Evolutionary conservation across 2,329 filamentous ascomycete genomes (phyloP).

Genomic region (Epichloe sp.): DNA sequence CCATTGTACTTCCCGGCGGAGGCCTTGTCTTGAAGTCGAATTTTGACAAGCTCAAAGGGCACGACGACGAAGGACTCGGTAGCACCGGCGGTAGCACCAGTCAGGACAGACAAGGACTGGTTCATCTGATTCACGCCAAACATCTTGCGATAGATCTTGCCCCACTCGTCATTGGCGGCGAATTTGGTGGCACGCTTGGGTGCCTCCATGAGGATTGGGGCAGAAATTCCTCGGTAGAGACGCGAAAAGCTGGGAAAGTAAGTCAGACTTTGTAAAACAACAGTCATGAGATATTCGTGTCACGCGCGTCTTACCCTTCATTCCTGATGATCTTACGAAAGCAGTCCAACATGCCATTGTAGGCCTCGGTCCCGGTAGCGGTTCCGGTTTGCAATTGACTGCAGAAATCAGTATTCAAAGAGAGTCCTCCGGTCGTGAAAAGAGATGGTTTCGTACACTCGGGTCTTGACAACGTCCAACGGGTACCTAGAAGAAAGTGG

Average conservation of each 20-base stretch:
- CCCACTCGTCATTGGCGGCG: conserved; percentile 97
- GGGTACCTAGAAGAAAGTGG: conserved; percentile 60
- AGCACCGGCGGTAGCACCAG: conserved; percentile 85
- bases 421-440: not conserved
- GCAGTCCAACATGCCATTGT: conserved; percentile 97
- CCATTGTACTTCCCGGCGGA: conserved; percentile 79
- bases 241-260: conserved; percentile 53
- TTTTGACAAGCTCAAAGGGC: conserved; percentile 97
- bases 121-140: conserved; percentile 83
- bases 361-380: conserved; percentile 62
- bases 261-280: not conserved
- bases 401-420: conserved; percentile 13
- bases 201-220: conserved; percentile 96
- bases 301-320: conserved; percentile 57
- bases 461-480: conserved; percentile 94
- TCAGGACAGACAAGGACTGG: conserved; percentile 82
- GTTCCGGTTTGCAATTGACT: conserved; percentile 79
- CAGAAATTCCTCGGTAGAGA: conserved; percentile 88
- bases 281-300: not conserved
- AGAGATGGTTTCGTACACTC: conserved; percentile 54
- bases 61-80: conserved; percentile 96
- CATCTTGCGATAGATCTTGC: conserved; percentile 76
- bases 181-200: conserved; percentile 94
- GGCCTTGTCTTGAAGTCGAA: conserved; percentile 89
- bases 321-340: conserved; percentile 93